A percentile compares a stretch with the other conserved stretches of the same genome.
phyloP scores from a whole-genome alignment of 2,329 filamentous ascomycete species.

The Alternaria arbusti region DNA sequence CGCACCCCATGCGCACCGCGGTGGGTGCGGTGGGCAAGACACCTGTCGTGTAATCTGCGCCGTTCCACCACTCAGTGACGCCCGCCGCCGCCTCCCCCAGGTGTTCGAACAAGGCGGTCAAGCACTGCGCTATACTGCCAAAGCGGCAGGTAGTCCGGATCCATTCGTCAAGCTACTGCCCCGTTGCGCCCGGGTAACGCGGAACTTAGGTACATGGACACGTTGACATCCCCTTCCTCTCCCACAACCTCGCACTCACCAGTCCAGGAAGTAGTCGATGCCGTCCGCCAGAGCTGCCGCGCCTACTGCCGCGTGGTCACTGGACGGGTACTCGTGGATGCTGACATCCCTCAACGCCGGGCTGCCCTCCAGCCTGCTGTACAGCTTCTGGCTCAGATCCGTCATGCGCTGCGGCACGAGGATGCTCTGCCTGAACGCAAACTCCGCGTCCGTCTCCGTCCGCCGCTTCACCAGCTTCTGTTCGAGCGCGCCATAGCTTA shows the following conservation, averaged over 20 bases:
- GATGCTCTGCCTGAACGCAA: conserved; percentile 32
- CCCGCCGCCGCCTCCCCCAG: not conserved
- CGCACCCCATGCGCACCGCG: conserved; percentile 3
- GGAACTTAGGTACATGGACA: not conserved
- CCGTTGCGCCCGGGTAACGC: conserved; percentile 8
- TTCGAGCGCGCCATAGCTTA: conserved; percentile 41
- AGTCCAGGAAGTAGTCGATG: conserved; percentile 44
- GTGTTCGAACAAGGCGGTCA: conserved; percentile 7
- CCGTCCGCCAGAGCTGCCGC: conserved; percentile 37
- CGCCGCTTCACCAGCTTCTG: conserved; percentile 33
- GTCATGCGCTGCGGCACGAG: conserved; percentile 32
- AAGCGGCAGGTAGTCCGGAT: conserved; percentile 10
- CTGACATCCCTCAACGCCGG: conserved; percentile 32
- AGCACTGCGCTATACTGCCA: conserved; percentile 2
- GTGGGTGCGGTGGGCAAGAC: not conserved
- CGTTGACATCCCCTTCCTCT: not conserved
- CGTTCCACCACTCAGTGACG: conserved; percentile 8
- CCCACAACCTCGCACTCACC: conserved; percentile 15
- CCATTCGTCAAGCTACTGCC: not conserved
- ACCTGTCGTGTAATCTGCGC: not conserved
- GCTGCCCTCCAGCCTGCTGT: conserved; percentile 28
- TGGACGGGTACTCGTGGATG: conserved; percentile 40
- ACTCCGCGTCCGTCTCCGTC: conserved; percentile 37
- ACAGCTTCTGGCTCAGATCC: conserved; percentile 29
- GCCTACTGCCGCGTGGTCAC: conserved; percentile 41